A percentile compares a stretch with the other conserved stretches of the same genome.
Evolutionary conservation across 257 asterid genomes (phyloP).

Genomic region (Misopates orontium): DNA sequence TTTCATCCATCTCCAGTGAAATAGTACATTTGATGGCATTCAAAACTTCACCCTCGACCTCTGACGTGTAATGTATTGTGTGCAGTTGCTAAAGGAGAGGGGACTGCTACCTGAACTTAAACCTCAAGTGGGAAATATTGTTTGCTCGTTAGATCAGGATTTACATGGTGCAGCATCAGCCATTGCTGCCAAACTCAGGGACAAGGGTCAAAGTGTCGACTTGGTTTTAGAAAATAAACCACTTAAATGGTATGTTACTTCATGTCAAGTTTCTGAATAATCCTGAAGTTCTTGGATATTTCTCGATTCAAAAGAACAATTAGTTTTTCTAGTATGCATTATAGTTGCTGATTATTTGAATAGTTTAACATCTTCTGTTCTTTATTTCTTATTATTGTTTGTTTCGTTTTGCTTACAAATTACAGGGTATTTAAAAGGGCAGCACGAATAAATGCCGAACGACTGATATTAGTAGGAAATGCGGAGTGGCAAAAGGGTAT

Average conservation of each 20-base stretch:
- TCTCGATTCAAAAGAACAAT: not conserved
- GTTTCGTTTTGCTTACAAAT: slow-evolving; percentile 12
- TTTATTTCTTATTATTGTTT: not conserved
- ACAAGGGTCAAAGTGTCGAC: slow-evolving; percentile 79
- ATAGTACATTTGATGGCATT: not conserved
- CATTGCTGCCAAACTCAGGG: slow-evolving; percentile 80
- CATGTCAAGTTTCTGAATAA: slow-evolving; percentile 1
- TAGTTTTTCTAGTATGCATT: not conserved
- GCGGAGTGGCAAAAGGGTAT: slow-evolving; percentile 89
- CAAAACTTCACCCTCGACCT: not conserved
- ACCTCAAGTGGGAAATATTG: slow-evolving; percentile 67
- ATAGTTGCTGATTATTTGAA: not conserved
- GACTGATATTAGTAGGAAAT: slow-evolving; percentile 78
- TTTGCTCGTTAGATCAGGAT: slow-evolving; percentile 80
- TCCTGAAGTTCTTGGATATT: not conserved
- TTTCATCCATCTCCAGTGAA: slow-evolving; percentile 13
- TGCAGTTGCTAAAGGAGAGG: slow-evolving; percentile 87
- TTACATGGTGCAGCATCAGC: slow-evolving; percentile 77
- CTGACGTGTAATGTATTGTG: not conserved
- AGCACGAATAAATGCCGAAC: slow-evolving; percentile 69
- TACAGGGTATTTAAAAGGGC: slow-evolving; percentile 89
- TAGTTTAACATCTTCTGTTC: not conserved
- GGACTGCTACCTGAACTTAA: slow-evolving; percentile 76
- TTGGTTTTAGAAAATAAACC: slow-evolving; percentile 91
- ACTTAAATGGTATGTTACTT: slow-evolving; percentile 67